Conservation (phyloP, 805 yeast species). For the Scheffersomyces spartinae region DNA sequence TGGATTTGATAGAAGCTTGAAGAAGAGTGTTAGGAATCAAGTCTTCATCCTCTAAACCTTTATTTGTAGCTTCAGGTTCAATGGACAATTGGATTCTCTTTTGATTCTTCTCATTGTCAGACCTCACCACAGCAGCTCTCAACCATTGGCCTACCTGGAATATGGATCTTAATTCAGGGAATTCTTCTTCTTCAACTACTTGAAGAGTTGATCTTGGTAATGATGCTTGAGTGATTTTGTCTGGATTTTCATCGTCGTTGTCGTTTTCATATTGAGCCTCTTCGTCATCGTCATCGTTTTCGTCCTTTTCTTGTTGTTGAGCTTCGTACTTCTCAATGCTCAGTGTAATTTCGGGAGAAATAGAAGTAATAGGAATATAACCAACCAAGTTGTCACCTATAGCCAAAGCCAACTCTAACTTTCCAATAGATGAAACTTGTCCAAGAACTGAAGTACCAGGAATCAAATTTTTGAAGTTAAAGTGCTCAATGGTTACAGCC, state of each 20-base stretch:
- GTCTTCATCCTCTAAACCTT: slow-evolving; percentile 51
- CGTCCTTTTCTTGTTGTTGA: slow-evolving; percentile 25
- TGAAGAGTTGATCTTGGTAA: slow-evolving; percentile 12
- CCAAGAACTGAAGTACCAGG: slow-evolving; percentile 75
- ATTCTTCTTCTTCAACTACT: slow-evolving; percentile 17
- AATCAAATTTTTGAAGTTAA: slow-evolving; percentile 48
- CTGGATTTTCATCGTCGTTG: slow-evolving; percentile 21
- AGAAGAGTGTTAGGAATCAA: slow-evolving; percentile 47
- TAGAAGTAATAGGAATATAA: slow-evolving; percentile 59
- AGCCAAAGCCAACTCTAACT: slow-evolving; percentile 54
- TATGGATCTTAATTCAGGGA: slow-evolving; percentile 44
- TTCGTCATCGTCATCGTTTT: slow-evolving; percentile 21
- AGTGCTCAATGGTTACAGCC: slow-evolving; percentile 45
- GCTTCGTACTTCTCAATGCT: slow-evolving; percentile 44
- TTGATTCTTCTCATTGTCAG: slow-evolving; percentile 31
- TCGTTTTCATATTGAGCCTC: slow-evolving; percentile 25
- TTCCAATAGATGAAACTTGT: slow-evolving; percentile 50
- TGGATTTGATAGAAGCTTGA: slow-evolving; percentile 66
- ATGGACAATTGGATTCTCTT: slow-evolving; percentile 61
- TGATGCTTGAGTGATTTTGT: slow-evolving; percentile 9
- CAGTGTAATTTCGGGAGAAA: slow-evolving; percentile 52
- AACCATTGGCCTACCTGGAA: slow-evolving; percentile 79
- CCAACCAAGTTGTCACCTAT: slow-evolving; percentile 78
- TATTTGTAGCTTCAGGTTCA: slow-evolving; percentile 67
- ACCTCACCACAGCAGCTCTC: slow-evolving; percentile 62